phyloP scores from a whole-genome alignment of 352 stramenopile species.

The Phytophthora megakarya region DNA sequence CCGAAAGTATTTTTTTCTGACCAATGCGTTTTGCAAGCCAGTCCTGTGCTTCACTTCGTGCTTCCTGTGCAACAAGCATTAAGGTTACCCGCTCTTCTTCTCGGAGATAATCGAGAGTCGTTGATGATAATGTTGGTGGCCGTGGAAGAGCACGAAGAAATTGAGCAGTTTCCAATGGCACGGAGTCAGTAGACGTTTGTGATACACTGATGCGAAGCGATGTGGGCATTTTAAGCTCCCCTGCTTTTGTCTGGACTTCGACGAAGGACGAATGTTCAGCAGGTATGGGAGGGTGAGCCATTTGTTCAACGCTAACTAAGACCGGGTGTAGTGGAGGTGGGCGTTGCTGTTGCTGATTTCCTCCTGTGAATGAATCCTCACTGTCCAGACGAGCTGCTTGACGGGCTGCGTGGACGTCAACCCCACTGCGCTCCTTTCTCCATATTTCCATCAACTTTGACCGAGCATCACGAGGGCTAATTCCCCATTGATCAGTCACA shows the following conservation, averaged over 20 bases:
- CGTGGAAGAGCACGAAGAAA: constrained; percentile 36
- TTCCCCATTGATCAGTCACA: constrained; percentile 43
- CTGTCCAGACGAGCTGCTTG: background rate
- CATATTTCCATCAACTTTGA: constrained; percentile 32
- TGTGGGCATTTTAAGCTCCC: constrained; percentile 3
- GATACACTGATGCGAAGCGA: constrained; percentile 22
- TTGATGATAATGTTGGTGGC: constrained; percentile 33
- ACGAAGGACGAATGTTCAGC: constrained; percentile 1
- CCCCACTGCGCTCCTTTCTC: constrained; percentile 29
- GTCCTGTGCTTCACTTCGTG: constrained; percentile 60
- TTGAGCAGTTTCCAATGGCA: constrained; percentile 36
- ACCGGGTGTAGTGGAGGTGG: constrained; percentile 19
- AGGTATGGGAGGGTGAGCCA: background rate
- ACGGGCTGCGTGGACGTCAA: background rate
- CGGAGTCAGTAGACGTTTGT: constrained; percentile 3
- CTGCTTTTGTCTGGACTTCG: constrained; percentile 5
- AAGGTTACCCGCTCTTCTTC: constrained; percentile 71
- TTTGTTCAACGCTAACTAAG: constrained; percentile 3
- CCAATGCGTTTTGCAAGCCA: constrained; percentile 79
- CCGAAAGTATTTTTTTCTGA: constrained; percentile 76
- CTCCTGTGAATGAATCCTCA: constrained; percentile 1
- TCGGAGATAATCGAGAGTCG: constrained; percentile 46
- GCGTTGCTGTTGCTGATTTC: constrained; percentile 19
- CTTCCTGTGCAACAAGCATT: constrained; percentile 71
- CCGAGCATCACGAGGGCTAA: constrained; percentile 39